These are phyloP conservation scores for Panaeolus papilionaceus DNA, from an alignment of 768 basidiomycete genomes.

Conservation along the genomic window DNA sequence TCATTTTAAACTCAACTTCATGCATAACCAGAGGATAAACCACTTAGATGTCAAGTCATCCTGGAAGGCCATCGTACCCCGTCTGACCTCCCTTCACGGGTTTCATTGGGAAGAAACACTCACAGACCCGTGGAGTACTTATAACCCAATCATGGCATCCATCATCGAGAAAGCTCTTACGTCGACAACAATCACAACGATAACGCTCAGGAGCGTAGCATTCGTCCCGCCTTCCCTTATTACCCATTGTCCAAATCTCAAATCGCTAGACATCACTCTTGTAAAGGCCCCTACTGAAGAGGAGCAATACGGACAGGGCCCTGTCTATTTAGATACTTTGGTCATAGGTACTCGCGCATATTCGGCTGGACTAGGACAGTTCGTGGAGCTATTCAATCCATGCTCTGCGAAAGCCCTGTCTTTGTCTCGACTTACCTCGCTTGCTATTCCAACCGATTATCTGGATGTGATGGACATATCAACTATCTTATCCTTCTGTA, in stretches of 20 bases:
- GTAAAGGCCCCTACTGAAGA: neutral
- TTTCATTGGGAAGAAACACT: neutral
- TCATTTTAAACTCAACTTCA: neutral
- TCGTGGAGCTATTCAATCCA: neutral
- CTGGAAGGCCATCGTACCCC: neutral
- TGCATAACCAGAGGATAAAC: neutral
- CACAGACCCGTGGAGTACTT: neutral
- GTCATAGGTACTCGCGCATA: neutral
- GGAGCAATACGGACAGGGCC: neutral
- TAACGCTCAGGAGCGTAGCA: neutral
- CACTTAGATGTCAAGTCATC: neutral
- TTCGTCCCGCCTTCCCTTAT: neutral
- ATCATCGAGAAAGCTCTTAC: neutral
- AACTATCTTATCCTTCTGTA: neutral
- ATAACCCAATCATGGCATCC: neutral
- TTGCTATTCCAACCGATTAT: conserved; percentile 1
- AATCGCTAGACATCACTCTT: neutral
- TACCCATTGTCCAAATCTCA: neutral
- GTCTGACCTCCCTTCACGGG: neutral
- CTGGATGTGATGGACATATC: neutral
- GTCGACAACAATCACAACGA: neutral
- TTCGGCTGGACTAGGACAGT: neutral
- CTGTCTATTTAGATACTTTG: neutral
- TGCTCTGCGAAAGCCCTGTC: neutral
- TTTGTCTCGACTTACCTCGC: neutral